Base-by-base conservation (phyloP, 2,329 filamentous ascomycete genomes). In the Diaporthe ampelina region DNA sequence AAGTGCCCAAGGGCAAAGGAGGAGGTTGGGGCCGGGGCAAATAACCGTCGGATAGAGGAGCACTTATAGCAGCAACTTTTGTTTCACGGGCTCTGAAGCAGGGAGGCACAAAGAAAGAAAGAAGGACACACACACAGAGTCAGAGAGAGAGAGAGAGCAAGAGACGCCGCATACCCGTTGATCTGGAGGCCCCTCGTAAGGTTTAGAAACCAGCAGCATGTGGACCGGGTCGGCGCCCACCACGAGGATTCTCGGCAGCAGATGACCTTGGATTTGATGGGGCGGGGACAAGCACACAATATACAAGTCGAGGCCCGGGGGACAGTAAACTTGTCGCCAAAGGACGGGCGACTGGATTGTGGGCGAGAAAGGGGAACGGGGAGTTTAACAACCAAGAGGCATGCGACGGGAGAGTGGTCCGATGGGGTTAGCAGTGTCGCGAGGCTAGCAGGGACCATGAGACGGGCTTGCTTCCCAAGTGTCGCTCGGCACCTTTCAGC, bases 391-490 rank as follows among this genome's bases (percentile, higher is more conserved):
- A 72, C 35, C 21, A 56, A 63, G 35, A 26, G 57, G 32, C 21
- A 19, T 26, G 48, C n/a, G 67, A n/a, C 35, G 26, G 52, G 52
- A 24, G 56, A 15, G 29, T 72, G 70, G 32, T 63, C 70, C 8
- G 70, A 72, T 72, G 70, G 50, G 70, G 70, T 72, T 72, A 72
- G 70, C 37, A 72, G 26, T 37, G 21, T 72, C 70, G 56, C 43
- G 40, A 59, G 52, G 21, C 68, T 50, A 48, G 54, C 56, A 48
- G 48, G 70, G 48, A 40, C 63, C 48, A 72, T 29, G 70, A 72
- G 70, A 50, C 70, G 57, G 57, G 24, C 45, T 72, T 54, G 35
- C 57, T 37, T 52, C 43, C 57, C 45, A 54, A 29, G 32, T 43
- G 45, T 52, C 21, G 43, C 57, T 72, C 43, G 69, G 69, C 56